Conservation (phyloP, 441 rosid species). For the Aquilaria agallochum region DNA sequence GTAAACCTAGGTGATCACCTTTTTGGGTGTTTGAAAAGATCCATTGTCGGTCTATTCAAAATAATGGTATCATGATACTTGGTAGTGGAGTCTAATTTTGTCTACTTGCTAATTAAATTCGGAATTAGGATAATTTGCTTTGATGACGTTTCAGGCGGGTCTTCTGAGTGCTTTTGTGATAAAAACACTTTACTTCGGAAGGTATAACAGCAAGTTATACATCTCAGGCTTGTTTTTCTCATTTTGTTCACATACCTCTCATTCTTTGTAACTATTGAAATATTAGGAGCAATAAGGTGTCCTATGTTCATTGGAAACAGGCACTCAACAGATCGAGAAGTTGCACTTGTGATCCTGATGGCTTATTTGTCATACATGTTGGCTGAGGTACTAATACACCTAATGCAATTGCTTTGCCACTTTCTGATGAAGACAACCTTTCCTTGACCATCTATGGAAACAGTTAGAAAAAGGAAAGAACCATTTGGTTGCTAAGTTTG, state of each 20-base stretch:
- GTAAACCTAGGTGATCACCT: too few species aligned
- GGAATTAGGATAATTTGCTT: constrained; percentile 10
- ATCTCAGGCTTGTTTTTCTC: not conserved
- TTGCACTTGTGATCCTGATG: constrained; percentile 65
- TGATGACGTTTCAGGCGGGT: constrained; percentile 43
- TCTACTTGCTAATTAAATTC: too few species aligned
- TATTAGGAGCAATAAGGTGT: not conserved
- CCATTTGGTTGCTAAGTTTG: not conserved
- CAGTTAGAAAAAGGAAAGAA: too few species aligned
- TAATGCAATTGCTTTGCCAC: too few species aligned
- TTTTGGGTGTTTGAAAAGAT: too few species aligned
- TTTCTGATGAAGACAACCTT: too few species aligned
- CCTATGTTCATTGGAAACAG: constrained; percentile 27
- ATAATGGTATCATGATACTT: too few species aligned
- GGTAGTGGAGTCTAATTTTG: too few species aligned
- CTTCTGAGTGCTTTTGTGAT: constrained; percentile 69
- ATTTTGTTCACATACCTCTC: not conserved
- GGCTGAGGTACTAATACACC: constrained; percentile 52
- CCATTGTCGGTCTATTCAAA: too few species aligned
- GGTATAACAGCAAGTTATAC: constrained; percentile 27
- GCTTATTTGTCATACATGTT: constrained; percentile 66
- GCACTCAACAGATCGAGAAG: constrained; percentile 80
- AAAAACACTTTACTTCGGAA: constrained; percentile 68
- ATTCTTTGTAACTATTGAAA: not conserved
- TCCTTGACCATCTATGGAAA: too few species aligned